phyloP scores from a whole-genome alignment of 2,329 filamentous ascomycete genomes.

The Neofusicoccum cordaticola region DNA sequence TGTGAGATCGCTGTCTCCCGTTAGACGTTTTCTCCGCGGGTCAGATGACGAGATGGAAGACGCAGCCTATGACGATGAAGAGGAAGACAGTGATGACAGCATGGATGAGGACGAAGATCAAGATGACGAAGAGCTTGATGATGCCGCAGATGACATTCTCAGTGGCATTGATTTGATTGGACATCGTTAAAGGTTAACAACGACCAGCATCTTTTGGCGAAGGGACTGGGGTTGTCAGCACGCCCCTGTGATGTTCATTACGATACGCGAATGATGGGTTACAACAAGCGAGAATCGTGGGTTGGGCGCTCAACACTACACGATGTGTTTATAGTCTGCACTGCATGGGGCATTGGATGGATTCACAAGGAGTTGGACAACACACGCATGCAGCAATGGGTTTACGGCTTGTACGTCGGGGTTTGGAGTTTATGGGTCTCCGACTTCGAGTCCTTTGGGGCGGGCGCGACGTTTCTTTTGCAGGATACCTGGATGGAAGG shows the following conservation, averaged over 20 bases:
- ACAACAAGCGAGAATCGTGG: not conserved
- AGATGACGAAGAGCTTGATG: constrained; percentile 25
- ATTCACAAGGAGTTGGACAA: not conserved
- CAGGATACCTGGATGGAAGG: not conserved
- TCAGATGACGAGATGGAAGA: constrained; percentile 29
- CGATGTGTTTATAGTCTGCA: not conserved
- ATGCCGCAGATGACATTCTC: constrained; percentile 22
- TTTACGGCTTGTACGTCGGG: not conserved
- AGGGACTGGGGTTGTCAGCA: not conserved
- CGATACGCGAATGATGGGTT: not conserved
- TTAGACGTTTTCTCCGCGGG: constrained; percentile 44
- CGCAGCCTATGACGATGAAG: constrained; percentile 30
- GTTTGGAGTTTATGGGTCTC: not conserved
- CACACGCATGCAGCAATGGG: not conserved
- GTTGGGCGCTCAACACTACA: not conserved
- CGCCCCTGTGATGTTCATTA: not conserved
- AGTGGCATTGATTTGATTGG: constrained; percentile 35
- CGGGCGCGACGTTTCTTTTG: not conserved
- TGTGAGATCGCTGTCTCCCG: constrained; percentile 44
- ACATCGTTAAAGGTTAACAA: constrained; percentile 26
- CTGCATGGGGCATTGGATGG: not conserved
- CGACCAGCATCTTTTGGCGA: not conserved
- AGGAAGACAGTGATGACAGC: constrained; percentile 34
- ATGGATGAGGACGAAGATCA: constrained; percentile 29
- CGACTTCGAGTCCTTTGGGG: not conserved